Evolutionary conservation across 2,329 filamentous ascomycete genomes (phyloP), one percentile per base, ranked within the genome.

Genomic region (Beauveria caledonica): DNA sequence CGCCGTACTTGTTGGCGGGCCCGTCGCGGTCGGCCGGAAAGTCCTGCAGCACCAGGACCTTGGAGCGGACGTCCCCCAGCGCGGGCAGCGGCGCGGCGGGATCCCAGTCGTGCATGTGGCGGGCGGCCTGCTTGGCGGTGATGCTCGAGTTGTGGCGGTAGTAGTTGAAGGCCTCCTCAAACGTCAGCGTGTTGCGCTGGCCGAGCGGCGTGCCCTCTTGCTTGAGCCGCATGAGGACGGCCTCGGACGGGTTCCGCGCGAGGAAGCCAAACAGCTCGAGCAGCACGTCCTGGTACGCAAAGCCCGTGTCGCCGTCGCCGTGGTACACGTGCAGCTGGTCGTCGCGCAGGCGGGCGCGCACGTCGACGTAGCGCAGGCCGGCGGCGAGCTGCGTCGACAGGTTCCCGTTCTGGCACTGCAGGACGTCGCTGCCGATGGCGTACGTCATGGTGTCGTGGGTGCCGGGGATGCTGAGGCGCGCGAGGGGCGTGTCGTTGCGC

Each of bases 361-460:
- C 75, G 64, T 82, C 78, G 58, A 80, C 70, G 73, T 81, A 78
- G 33, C 78, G 74, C 68, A 81, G 65, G 9, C 80, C 80, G 2
- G 76, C 74, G 39, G 66, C 59, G 46, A 82, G 74, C 68, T 82
- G 80, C 17, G 69, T 71, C 15, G 62, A 64, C 23, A 82, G 71
- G 63, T 74, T 73, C 64, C 72, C 72, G 65, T 79, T 80, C 69
- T 82, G 80, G 66, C 78, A 80, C 66, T 78, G 74, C 55, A 76
- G 73, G 9, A 62, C 60, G 61, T 72, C 69, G 48, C 67, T 64
- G 29, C 62, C 64, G 60, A 78, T 69, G 49, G 69, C 66, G 63
- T 76, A 78, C 19, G 80, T 81, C 75, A 82, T 76, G 25, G 79
- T 80, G 67, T 82, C 79, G 69, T 82, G 79, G 1, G 79, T 81